Evolutionary conservation across 2,329 filamentous ascomycete genomes (phyloP), one percentile per base, ranked within the genome.

Genomic region (Geosmithia flava): DNA sequence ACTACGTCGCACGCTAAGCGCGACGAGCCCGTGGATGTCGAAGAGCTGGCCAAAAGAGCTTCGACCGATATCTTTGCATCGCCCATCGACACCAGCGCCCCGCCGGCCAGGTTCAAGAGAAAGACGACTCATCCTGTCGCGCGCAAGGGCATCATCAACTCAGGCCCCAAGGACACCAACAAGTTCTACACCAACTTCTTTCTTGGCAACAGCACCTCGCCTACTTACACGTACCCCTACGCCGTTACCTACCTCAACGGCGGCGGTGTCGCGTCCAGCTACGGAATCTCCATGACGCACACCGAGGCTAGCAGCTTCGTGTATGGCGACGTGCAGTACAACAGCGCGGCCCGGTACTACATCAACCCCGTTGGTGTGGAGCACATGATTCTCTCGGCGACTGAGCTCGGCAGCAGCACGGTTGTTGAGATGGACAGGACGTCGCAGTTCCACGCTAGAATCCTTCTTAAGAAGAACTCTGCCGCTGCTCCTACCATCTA

Each of bases 151-250:
- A 68, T 83, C 42, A 60, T 55, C 33, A 62, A 68, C 19, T 55
- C 62, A 1, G 61, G 62, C 0, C 77, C 81, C 3, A 66, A 87
- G 44, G 69, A 78, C 46, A 91, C 86, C 23, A 91, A 90, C 70
- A 90, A 87, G 58, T 90, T 89, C 62, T 87, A 86, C 56, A 74
- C 82, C 54, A 93, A 91, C 57, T 80, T 93, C 52, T 88, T 88
- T 62, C 70, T 96, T 0, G 84, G 81, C 3, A 74, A 72, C 44
- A 88, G 95, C 62, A 77, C 71, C 3, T 75, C 75, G 10, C 75
- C 83, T 0, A 73, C 81, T 1, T 95, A 83, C 66, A 82, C 84
- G 0, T 83, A 89, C 58, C 90, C 85, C 1, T 90, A 89, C 59
- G 76, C 78, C 2, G 58, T 90, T n/a, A 65, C 74, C 17, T 89